Percentiles rank a stretch among this genome's conserved stretches.
phyloP scores from a whole-genome alignment of 208 protist species.

The Leishmania aethiopica region DNA sequence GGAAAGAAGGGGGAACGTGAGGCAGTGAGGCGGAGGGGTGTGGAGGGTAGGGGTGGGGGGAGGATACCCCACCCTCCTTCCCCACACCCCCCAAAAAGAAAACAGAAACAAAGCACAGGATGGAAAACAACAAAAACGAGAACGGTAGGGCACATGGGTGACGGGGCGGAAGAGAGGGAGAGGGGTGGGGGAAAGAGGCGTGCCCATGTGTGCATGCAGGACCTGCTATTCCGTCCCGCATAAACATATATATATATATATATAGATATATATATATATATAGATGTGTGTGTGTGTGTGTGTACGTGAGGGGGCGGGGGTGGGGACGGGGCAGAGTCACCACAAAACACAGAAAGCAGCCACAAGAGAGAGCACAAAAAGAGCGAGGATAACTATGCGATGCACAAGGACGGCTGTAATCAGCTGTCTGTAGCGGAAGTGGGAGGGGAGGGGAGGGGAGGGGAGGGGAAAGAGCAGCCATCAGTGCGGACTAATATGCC shows the following conservation, averaged over 20 bases:
- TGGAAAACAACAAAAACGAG: background rate
- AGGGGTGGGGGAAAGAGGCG: background rate
- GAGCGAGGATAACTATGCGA: constrained; percentile 5
- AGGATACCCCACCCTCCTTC: no score
- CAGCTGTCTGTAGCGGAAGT: background rate
- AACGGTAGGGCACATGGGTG: background rate
- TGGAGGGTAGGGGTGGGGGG: no score
- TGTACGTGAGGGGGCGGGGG: background rate
- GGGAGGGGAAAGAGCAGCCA: background rate
- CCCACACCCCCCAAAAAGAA: background rate
- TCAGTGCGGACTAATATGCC: background rate
- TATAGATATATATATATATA: no score
- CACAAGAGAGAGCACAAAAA: background rate
- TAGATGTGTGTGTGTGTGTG: no score
- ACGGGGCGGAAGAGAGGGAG: background rate
- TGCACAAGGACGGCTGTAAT: constrained; percentile 5
- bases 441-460: background rate
- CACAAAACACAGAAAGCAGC: background rate
- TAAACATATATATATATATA: no score
- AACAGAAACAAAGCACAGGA: background rate
- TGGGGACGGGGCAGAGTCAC: background rate
- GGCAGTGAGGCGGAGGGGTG: no score
- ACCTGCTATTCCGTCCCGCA: background rate
- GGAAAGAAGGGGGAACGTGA: no score
- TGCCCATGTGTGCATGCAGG: background rate